A percentile compares a stretch with the other conserved stretches of the same genome.
These are phyloP conservation scores for Kwoniella sp. DNA, from an alignment of 768 basidiomycete genomes.

Conservation along the genomic window DNA sequence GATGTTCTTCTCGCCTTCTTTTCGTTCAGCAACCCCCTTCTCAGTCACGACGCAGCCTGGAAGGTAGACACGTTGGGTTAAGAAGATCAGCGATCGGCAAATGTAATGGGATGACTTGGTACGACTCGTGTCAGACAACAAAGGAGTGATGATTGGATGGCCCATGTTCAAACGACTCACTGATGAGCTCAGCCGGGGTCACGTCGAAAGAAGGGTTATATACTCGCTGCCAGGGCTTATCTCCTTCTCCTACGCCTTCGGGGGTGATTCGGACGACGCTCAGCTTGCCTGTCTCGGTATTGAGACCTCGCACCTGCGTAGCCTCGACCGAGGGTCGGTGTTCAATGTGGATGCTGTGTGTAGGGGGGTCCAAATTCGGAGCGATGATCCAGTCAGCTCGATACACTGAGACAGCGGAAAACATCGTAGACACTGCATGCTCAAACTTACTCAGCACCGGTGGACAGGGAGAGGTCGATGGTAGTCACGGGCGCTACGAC, in stretches of 20 bases:
- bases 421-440: no score
- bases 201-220: constrained; percentile 98
- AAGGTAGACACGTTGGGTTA: background rate
- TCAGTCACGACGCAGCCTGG: constrained; percentile 75
- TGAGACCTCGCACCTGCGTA: constrained; percentile 78
- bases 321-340: constrained; percentile 86
- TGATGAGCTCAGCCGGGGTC: constrained; percentile 88
- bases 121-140: background rate
- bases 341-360: constrained; percentile 84
- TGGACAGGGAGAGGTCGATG: constrained; percentile 75
- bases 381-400: no score
- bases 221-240: constrained; percentile 52
- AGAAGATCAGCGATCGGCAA: background rate
- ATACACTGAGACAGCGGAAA: background rate
- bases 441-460: constrained; percentile 67
- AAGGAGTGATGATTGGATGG: background rate
- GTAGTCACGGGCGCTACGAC: constrained; percentile 92
- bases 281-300: constrained; percentile 66
- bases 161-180: constrained; percentile 60
- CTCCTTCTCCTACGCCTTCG: constrained; percentile 55
- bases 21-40: constrained; percentile 82
- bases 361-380: background rate
- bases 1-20: constrained; percentile 64
- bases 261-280: constrained; percentile 85
- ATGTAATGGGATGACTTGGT: background rate